These are phyloP conservation scores for Chaetomium sp. DNA, from an alignment of 2,329 filamentous ascomycete genomes.

Conservation along the genomic window DNA sequence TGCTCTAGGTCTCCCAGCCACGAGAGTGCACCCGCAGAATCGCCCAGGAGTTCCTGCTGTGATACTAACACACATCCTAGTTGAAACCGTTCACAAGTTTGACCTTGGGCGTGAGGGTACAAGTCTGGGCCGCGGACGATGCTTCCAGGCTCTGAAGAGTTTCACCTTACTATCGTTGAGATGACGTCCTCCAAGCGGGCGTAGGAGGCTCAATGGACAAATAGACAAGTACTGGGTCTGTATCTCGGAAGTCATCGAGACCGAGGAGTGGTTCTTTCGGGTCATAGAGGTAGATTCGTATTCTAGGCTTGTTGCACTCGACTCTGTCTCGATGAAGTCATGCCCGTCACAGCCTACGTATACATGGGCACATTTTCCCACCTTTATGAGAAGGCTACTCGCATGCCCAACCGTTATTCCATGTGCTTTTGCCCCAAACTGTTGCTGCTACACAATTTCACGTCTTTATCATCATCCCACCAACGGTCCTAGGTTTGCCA, in stretches of 20 bases:
- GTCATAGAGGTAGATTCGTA: neutral
- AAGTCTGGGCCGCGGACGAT: neutral
- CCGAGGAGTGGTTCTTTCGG: neutral
- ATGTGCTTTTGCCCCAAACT: neutral
- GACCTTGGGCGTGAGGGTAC: neutral
- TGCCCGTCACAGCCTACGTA: conserved; percentile 4
- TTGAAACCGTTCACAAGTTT: conserved; percentile 14
- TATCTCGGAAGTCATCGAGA: neutral
- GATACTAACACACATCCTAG: neutral
- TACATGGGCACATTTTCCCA: neutral
- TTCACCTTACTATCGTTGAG: neutral
- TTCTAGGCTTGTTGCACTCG: neutral
- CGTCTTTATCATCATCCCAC: neutral
- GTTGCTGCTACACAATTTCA: conserved; percentile 9
- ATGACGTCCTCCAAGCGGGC: neutral
- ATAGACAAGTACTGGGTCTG: neutral
- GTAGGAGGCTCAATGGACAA: neutral
- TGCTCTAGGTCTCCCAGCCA: neutral
- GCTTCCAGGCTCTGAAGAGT: neutral
- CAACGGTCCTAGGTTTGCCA: neutral
- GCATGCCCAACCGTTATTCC: neutral
- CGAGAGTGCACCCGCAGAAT: neutral
- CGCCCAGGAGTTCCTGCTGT: neutral
- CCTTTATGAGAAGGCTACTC: neutral
- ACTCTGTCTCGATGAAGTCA: neutral